Base-by-base conservation (phyloP, 331 rosid genomes). In the Telfairia occidentalis region DNA sequence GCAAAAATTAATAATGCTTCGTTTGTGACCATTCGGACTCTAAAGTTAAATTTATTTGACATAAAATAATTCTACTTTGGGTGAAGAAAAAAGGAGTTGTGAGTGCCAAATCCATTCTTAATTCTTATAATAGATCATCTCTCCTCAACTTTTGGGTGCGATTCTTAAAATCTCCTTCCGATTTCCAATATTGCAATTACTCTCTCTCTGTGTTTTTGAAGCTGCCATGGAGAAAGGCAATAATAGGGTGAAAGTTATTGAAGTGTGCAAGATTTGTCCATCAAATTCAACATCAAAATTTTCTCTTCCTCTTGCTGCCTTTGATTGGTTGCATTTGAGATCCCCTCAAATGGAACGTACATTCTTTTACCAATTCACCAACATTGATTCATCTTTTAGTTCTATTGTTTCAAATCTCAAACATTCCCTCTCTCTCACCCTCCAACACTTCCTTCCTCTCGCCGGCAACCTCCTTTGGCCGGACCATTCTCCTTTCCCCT, bases 391-490 rank as follows among this genome's bases (percentile, higher is more conserved):
- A 30, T 83, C 81, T 79, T 54, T 80, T 0, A 13, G 82, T 2
- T 13, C 82, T 4, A 2, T 84, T 0, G 9, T 90, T 46, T 85
- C 87, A 1, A 82, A 75, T 2, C 90, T 90, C 81, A 81, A 86
- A 75, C 29, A 52, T 34, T 83, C 89, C 9, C 88, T 88, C 75
- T 88, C 94, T 34, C 75, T 52, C 10, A 73, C 86, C 49, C 92
- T 90, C 57, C 79, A 76, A 15, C 86, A 84, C 81, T 90, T 74
- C 16, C 78, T 85, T 1, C 94, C 86, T 67, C 79, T 88, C 2
- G 86, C 89, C 0, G 88, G 93, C 0, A 83, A 69, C 5, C 76
- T 90, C 19, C 11, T 72, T 28, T 90, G 93, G 90, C 90, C 93
- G 2, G 34, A 77, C 0, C 24, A 84, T 18, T 85, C 87, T 0